These are phyloP conservation scores for Eucalyptus tenuipes DNA, from an alignment of 345 rosid species.

Conservation along the genomic window DNA sequence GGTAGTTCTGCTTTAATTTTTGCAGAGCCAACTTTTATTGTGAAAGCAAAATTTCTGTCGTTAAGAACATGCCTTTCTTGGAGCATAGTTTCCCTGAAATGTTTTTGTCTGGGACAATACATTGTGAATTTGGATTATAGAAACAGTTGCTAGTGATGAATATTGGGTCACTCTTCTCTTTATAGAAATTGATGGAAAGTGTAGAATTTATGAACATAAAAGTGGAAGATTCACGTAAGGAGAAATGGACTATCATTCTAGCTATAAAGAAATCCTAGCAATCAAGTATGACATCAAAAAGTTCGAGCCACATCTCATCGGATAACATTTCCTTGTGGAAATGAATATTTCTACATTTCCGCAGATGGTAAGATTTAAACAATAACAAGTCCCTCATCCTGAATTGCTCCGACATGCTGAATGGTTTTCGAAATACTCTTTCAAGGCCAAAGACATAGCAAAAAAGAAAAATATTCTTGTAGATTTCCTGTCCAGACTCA, in stretches of 20 bases:
- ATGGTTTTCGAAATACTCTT: no score
- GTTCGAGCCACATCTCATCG: background rate
- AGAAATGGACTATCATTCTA: background rate
- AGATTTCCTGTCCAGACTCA: background rate
- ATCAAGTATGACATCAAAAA: background rate
- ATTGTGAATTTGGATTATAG: background rate
- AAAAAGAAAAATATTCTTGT: background rate
- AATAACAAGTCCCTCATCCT: background rate
- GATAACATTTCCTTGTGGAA: background rate
- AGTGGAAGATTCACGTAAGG: background rate
- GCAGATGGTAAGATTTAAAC: no score
- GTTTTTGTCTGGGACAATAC: background rate
- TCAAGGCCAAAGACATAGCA: background rate
- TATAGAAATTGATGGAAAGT: background rate
- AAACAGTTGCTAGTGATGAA: background rate
- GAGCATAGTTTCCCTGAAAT: background rate
- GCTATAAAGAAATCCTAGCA: background rate
- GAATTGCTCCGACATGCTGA: background rate
- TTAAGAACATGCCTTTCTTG: background rate
- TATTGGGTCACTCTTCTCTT: background rate
- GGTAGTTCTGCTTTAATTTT: background rate
- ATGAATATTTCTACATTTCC: background rate
- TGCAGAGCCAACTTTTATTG: background rate
- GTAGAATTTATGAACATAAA: background rate
- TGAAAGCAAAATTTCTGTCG: background rate